A percentile compares a stretch with the other conserved stretches of the same genome.
phyloP scores from a whole-genome alignment of 2,329 filamentous ascomycete species.

The Exophiala bonariae region DNA sequence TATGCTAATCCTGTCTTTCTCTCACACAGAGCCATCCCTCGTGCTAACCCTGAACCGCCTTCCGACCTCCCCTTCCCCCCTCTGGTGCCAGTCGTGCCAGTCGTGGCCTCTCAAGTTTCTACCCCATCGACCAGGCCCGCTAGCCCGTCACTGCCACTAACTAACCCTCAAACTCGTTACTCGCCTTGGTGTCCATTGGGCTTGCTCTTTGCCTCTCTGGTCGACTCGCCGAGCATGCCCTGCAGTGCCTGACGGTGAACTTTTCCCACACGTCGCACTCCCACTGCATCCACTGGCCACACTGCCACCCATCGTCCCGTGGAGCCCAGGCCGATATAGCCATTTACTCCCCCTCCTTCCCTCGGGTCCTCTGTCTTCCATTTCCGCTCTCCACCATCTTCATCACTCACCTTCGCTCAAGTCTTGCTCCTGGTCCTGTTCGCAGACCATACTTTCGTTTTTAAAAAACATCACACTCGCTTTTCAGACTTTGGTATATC shows the following conservation, averaged over 20 bases:
- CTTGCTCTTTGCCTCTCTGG: constrained; percentile 15
- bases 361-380: constrained; percentile 22
- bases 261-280: background rate
- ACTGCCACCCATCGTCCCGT: background rate
- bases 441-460: constrained; percentile 31
- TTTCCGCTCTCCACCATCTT: constrained; percentile 22
- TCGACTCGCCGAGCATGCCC: constrained; percentile 17
- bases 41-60: constrained; percentile 1
- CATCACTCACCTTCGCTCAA: constrained; percentile 24
- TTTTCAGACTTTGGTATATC: constrained; percentile 23
- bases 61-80: background rate
- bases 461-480: constrained; percentile 24
- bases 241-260: constrained; percentile 13
- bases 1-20: constrained; percentile 19
- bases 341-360: constrained; percentile 21
- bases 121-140: constrained; percentile 9
- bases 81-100: background rate
- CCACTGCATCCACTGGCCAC: background rate
- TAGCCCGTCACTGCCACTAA: constrained; percentile 25
- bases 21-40: constrained; percentile 1
- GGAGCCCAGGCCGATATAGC: constrained; percentile 27
- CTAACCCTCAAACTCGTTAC: constrained; percentile 17
- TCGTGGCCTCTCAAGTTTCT: too few relatives aligned
- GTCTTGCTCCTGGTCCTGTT: constrained; percentile 28
- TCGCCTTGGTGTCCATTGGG: background rate